These are phyloP conservation scores for Cryomyces antarcticus DNA, from an alignment of 495 filamentous ascomycete genomes.

Conservation along the genomic window DNA sequence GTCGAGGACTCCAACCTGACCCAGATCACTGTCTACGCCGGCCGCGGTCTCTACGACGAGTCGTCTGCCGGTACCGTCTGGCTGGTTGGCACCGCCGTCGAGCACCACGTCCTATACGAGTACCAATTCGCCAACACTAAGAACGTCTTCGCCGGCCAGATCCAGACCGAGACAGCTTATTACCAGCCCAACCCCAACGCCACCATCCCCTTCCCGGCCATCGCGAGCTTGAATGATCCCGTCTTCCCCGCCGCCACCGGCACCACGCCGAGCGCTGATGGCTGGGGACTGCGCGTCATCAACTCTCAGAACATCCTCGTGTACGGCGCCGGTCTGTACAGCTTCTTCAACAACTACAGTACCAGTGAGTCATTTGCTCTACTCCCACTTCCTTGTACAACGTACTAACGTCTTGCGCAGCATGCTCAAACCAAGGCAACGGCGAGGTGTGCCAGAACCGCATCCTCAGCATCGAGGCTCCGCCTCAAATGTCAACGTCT, in stretches of 20 bases:
- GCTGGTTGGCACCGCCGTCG: slow-evolving; percentile 24
- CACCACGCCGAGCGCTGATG: slow-evolving; percentile 30
- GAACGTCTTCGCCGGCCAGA: slow-evolving; percentile 15
- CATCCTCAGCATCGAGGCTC: slow-evolving; percentile 35
- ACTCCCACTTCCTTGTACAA: not conserved
- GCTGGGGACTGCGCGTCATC: slow-evolving; percentile 47
- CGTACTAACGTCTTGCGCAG: not conserved
- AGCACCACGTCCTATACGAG: slow-evolving; percentile 17
- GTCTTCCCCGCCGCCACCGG: slow-evolving; percentile 23
- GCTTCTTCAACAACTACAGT: slow-evolving; percentile 18
- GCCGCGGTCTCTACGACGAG: slow-evolving; percentile 45
- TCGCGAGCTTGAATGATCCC: slow-evolving; percentile 20
- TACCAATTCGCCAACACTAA: slow-evolving; percentile 17
- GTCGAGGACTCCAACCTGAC: slow-evolving; percentile 35
- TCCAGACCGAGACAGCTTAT: slow-evolving; percentile 20
- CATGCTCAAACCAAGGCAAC: slow-evolving; percentile 26
- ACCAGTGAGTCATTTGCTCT: slow-evolving; percentile 1
- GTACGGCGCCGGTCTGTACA: slow-evolving; percentile 22
- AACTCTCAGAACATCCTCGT: slow-evolving; percentile 35
- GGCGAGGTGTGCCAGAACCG: slow-evolving; percentile 36
- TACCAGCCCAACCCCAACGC: slow-evolving; percentile 48
- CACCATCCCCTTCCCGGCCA: slow-evolving; percentile 31
- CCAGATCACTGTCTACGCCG: slow-evolving; percentile 47
- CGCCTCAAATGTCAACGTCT: slow-evolving; percentile 17
- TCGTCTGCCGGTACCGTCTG: slow-evolving; percentile 29